Evolutionary conservation across 768 basidiomycete species (phyloP).

Genomic region (Rossbeevera mucosa): DNA sequence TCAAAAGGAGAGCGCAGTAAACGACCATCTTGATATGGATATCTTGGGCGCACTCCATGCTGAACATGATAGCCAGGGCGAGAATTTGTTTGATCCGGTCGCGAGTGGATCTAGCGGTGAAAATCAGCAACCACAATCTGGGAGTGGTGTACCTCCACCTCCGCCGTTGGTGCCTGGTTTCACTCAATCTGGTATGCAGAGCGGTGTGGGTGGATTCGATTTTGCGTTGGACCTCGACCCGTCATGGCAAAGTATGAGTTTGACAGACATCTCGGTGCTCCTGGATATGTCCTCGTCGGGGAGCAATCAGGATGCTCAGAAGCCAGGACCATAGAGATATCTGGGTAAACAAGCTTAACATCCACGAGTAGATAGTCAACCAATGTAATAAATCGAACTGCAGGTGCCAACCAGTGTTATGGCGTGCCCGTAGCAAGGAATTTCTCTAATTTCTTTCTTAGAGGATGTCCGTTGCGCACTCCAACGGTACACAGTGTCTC

Average conservation of each 20-base stretch:
- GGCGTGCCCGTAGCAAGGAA: conserved; percentile 31
- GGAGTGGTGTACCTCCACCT: conserved; percentile 32
- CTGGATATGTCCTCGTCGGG: conserved; percentile 39
- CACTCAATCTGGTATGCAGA: conserved; percentile 16
- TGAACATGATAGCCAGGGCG: conserved; percentile 14
- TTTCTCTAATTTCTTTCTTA: conserved; percentile 66
- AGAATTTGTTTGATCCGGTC: conserved; percentile 23
- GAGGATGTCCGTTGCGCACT: conserved; percentile 57
- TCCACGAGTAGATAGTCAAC: conserved; percentile 2
- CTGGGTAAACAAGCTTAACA: conserved; percentile 1
- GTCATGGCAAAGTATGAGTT: conserved; percentile 41
- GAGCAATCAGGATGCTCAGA: conserved; percentile 23
- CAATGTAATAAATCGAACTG: neutral
- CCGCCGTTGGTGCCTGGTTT: conserved; percentile 44
- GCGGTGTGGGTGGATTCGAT: conserved; percentile 40
- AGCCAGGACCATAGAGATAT: conserved; percentile 13
- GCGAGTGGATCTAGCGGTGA: conserved; percentile 23
- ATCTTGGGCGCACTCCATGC: conserved; percentile 34
- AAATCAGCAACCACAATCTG: conserved; percentile 11
- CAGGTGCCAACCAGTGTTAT: neutral
- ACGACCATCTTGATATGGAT: conserved; percentile 30
- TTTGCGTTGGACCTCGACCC: conserved; percentile 42
- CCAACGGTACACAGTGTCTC: conserved; percentile 49
- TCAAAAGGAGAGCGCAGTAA: conserved; percentile 15
- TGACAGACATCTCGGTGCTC: conserved; percentile 52